These are phyloP conservation scores for Zymoseptoria pseudotritici DNA, from an alignment of 2,329 filamentous ascomycete species.

Conservation along the genomic window DNA sequence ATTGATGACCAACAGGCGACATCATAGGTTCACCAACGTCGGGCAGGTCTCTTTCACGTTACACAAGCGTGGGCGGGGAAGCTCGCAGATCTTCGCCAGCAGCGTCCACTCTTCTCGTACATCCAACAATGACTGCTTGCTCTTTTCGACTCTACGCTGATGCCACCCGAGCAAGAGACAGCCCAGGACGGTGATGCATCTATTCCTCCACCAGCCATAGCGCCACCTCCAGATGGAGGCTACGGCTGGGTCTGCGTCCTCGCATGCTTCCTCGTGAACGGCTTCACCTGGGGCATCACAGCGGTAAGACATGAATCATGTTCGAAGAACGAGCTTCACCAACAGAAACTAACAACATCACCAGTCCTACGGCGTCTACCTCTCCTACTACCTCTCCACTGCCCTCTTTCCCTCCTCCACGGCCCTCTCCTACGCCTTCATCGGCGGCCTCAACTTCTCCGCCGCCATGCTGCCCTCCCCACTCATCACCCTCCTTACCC, in stretches of 20 bases:
- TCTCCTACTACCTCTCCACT: conserved; percentile 36
- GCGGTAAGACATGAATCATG: neutral
- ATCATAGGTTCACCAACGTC: too few species aligned
- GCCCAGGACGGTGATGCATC: too few species aligned
- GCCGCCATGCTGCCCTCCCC: conserved; percentile 32
- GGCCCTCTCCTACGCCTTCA: conserved; percentile 34
- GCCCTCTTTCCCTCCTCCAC: conserved; percentile 31
- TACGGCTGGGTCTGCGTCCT: conserved; percentile 30
- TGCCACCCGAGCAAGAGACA: too few species aligned
- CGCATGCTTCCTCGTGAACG: conserved; percentile 22
- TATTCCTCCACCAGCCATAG: neutral
- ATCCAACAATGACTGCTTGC: too few species aligned
- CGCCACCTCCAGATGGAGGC: conserved; percentile 1
- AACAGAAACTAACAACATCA: neutral
- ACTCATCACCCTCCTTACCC: conserved; percentile 25
- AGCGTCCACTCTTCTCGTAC: too few species aligned
- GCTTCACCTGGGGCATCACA: conserved; percentile 24
- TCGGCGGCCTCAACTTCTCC: conserved; percentile 35
- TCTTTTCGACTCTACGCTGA: too few species aligned
- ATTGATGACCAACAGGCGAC: too few species aligned
- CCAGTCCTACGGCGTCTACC: conserved; percentile 37
- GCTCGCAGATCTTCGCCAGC: too few species aligned
- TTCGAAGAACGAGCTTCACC: neutral
- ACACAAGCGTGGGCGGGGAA: too few species aligned
- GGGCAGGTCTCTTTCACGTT: too few species aligned